Evolutionary conservation across 805 yeast species (phyloP).

Genomic region (Wickerhamiella parazyma): DNA sequence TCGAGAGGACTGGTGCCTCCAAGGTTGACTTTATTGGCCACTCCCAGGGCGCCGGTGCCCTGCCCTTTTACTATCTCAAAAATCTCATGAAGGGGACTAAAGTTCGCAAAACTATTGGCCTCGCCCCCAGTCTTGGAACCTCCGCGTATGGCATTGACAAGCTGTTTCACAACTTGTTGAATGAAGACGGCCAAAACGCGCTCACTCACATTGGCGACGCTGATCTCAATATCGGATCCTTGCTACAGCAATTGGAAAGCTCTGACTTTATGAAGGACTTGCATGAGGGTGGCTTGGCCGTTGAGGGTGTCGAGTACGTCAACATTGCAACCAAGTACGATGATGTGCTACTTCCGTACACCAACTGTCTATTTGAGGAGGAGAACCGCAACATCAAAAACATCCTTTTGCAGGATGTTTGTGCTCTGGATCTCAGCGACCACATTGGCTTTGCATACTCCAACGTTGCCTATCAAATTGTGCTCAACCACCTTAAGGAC

Average conservation of each 20-base stretch:
- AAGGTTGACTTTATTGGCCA: not conserved
- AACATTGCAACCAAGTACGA: not conserved
- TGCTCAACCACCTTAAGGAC: not conserved
- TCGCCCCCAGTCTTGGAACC: not conserved
- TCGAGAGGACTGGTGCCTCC: constrained; percentile 1
- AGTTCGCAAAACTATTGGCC: not conserved
- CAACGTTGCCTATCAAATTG: not conserved
- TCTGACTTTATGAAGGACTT: not conserved
- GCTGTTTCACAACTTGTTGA: not conserved
- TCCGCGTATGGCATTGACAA: not conserved
- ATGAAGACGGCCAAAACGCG: not conserved
- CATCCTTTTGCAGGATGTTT: not conserved
- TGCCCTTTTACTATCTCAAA: not conserved
- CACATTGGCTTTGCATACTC: not conserved
- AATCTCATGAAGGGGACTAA: not conserved
- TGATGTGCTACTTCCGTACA: not conserved
- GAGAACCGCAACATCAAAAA: not conserved
- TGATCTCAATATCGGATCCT: not conserved
- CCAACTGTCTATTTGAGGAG: not conserved
- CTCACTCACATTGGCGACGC: not conserved
- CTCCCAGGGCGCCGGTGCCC: not conserved
- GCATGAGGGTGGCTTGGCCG: not conserved
- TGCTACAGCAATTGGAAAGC: not conserved
- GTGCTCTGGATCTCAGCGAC: not conserved
- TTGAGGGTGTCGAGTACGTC: not conserved